These are phyloP conservation scores for Xylaria sp. DNA, from an alignment of 2,329 filamentous ascomycete species.

Conservation along the genomic window DNA sequence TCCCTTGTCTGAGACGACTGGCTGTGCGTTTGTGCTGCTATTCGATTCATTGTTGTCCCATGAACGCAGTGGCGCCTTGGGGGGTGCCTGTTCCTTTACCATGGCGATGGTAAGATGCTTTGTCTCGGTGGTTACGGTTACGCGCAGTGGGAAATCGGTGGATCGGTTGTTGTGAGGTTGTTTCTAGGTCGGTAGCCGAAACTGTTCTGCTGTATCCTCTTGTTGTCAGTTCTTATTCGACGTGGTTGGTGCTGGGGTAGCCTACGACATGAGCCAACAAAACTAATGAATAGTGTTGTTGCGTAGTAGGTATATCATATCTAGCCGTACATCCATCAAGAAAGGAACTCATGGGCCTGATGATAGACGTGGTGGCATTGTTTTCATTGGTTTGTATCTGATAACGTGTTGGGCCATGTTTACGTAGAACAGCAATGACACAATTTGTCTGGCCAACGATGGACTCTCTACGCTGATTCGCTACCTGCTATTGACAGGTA, in stretches of 20 bases:
- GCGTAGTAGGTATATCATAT: background rate
- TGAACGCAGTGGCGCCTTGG: slow-evolving; percentile 57
- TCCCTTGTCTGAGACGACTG: slow-evolving; percentile 25
- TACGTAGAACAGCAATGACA: slow-evolving; percentile 38
- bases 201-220: slow-evolving; percentile 39
- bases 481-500: background rate
- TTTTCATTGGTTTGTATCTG: background rate
- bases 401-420: slow-evolving; percentile 27
- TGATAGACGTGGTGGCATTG: background rate
- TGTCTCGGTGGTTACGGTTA: background rate
- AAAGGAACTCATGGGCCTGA: background rate
- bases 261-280: slow-evolving; percentile 24
- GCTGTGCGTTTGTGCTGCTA: slow-evolving; percentile 21
- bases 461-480: background rate
- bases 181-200: slow-evolving; percentile 50
- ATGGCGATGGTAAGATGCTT: slow-evolving; percentile 47
- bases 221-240: slow-evolving; percentile 4
- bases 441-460: slow-evolving; percentile 47
- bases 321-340: background rate
- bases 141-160: slow-evolving; percentile 35
- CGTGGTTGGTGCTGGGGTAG: slow-evolving; percentile 1
- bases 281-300: slow-evolving; percentile 3
- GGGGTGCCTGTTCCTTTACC: slow-evolving; percentile 60
- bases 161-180: slow-evolving; percentile 44
- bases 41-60: slow-evolving; percentile 47